Base-by-base conservation (phyloP, 2,329 filamentous ascomycete species). In the Paecilomyces sp. region DNA sequence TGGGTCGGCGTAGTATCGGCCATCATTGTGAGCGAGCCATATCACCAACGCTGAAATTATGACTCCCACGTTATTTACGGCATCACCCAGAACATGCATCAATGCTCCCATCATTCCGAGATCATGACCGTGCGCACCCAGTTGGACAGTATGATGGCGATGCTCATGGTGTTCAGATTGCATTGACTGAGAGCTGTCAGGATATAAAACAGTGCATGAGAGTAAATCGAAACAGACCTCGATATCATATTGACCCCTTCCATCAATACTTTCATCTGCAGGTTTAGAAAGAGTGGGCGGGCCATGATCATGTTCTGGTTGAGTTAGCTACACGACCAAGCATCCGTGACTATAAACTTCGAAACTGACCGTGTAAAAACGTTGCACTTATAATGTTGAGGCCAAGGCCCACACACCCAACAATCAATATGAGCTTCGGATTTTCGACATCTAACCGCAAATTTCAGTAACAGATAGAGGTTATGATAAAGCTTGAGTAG, bases 51-150 rank as follows among this genome's bases (percentile, higher is more conserved):
- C 88, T 0, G 88, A 83, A 36, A 87, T 77, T 55, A 91, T 90
- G 61, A 92, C 88, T 9, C 88, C 88, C 11, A 91, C 72, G 65
- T 92, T 92, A 75, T 91, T 92, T 63, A 88, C 79, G 4, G 88
- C 87, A 67, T 92, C 89, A 33, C 88, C 86, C 2, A 89, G 67
- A 28, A 92, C 83, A 66, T 92, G 89, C 13, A 90, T 74, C 11
- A 92, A 68, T 1, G 90, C 88, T 1, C 86, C 88, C 62, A 89
- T 76, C 79, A 90, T 87, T 11, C 86, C 88, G n/a, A 92, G 77
- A 68, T 92, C 86, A 60, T 79, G 79, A 1, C 77, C 77, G 0
- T 75, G 77, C 13, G 83, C 60, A 68, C 64, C 33, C 71, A 69
- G 47, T 68, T 47, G 69, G 66, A 25, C 53, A 57, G 61, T 66